Evolutionary conservation across 345 rosid species (phyloP), one percentile per base, ranked within the genome.

Genomic region (Camelina neglecta): DNA sequence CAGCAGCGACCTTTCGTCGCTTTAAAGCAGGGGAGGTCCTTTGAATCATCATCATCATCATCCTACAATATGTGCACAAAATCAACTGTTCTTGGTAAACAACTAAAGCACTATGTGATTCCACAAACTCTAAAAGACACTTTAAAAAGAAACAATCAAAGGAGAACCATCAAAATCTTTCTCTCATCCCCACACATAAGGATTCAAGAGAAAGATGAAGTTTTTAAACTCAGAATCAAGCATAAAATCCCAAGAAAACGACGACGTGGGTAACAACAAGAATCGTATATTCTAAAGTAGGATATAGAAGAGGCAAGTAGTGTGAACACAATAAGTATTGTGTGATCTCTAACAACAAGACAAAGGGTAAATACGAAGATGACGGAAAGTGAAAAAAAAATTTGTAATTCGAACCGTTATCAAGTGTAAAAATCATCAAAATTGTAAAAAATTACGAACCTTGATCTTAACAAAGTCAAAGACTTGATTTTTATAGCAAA

Each of bases 21-120:
- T 66, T 58, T 7, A 4, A 3, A 24, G 13, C 35, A 31, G 6
- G 69, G 18, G 8, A 10, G 3, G 3, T 35, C 65, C 23, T 36
- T 24, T 58, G 54, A 15, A 26, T 12, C 72, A 72, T 66, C 53
- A 57, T 57, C 51, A 57, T 57, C 51, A 57, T 58, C 51, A 72
- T 74, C 20, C 58, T 26, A 36, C 29, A 35, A 66, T 24, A 24
- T 47, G 18, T 67, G 2, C 29, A 7, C 57, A 66, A 45, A 56
- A 35, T 55, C 61, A 65, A 41, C 44, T 15, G 23, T 12, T 44
- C 4, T 13, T 51, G 23, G 57, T 20, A 21, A 53, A 21, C 21
- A 48, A 0, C 7, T 48, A 48, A 49, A 8, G 11, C 13, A 50
- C 20, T 50, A 5, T 8, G 21, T 11, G 36, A 26, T 29, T 56